Base-by-base conservation (phyloP, 2,329 filamentous ascomycete species). In the Arachnomyces sp. region DNA sequence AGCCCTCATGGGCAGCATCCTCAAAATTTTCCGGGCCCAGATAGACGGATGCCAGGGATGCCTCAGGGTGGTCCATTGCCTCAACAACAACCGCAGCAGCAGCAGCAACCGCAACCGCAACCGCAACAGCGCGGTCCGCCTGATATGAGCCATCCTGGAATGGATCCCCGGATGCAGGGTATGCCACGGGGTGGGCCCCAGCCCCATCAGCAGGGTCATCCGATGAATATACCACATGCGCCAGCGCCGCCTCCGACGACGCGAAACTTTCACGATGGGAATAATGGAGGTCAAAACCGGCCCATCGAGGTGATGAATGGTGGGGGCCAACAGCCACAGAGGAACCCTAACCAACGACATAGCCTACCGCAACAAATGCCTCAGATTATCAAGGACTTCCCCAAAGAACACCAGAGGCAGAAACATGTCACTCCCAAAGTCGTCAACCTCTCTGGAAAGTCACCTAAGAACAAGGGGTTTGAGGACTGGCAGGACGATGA, bases 401-500 rank as follows among this genome's bases (percentile, higher is more conserved):
- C 20, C 1, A n/a, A 18, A 14, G 28, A 34, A 14, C 34, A 41
- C 16, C 33, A 28, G 13, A 43, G 42, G 31, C 31, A 40, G 28
- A 39, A 35, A 7, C 20, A 35, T 9, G 17, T 17, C 15, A n/a
- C 28, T 2, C 43, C 44, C 2, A 42, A 47, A 38, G 43, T 51
- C 20, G 39, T 48, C 11, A 40, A 43, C 14, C 31, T 40, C 7
- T 38, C 44, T 15, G 47, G 38, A 17, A 31, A 28, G 16, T 38
- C 40, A 3, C 18, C 37, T 7, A 40, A 44, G 4, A 31, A 49
- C 9, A 40, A 37, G n/a, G 31, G 35, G 9, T 35, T 39, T 18
- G 33, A 47, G n/a, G 37, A 34, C 20, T 54, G 40, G 46, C 37
- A 43, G 30, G 49, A 49, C 4, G 47, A 47, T 13, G 47, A 43